These are phyloP conservation scores for Cryptococcus sp. DNA, from an alignment of 1,284 basidiomycete genomes.

Conservation along the genomic window DNA sequence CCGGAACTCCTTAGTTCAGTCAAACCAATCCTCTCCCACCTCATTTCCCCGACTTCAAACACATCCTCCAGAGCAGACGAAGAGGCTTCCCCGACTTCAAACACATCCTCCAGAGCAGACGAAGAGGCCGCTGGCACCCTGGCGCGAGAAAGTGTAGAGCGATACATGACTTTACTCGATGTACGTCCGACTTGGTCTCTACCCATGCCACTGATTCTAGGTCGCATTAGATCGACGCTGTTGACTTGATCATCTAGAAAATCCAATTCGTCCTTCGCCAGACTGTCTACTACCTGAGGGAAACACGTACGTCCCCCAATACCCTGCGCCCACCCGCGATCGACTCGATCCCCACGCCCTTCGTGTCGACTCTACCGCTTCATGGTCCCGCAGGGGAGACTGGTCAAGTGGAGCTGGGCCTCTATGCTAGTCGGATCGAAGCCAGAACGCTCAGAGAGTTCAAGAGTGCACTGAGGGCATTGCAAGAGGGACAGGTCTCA, in stretches of 20 bases:
- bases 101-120: conserved; percentile 1
- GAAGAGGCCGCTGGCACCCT: conserved; percentile 28
- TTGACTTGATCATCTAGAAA: conserved; percentile 31
- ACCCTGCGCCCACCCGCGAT: conserved; percentile 35
- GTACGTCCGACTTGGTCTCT: conserved; percentile 29
- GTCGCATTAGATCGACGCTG: neutral
- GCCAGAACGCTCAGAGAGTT: conserved; percentile 35
- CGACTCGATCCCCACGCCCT: conserved; percentile 41
- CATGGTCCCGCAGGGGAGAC: conserved; percentile 1
- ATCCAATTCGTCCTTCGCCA: conserved; percentile 52
- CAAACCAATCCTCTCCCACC: conserved; percentile 46
- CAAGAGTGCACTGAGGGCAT: conserved; percentile 19
- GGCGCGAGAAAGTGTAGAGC: conserved; percentile 36
- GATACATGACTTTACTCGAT: conserved; percentile 45
- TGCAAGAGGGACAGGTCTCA: conserved; percentile 13
- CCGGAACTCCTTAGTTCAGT: conserved; percentile 39
- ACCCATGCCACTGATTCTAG: neutral
- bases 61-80: conserved; percentile 12
- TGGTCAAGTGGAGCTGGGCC: conserved; percentile 33
- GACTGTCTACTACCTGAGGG: conserved; percentile 46
- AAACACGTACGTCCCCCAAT: conserved; percentile 35
- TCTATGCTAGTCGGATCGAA: conserved; percentile 46
- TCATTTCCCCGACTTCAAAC: conserved; percentile 15
- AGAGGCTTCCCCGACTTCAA: conserved; percentile 22
- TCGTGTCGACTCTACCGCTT: conserved; percentile 30